A percentile compares a stretch with the other conserved stretches of the same genome.
Evolutionary conservation across 352 stramenopile genomes (phyloP).

Genomic region (Nothophytophthora sp.): DNA sequence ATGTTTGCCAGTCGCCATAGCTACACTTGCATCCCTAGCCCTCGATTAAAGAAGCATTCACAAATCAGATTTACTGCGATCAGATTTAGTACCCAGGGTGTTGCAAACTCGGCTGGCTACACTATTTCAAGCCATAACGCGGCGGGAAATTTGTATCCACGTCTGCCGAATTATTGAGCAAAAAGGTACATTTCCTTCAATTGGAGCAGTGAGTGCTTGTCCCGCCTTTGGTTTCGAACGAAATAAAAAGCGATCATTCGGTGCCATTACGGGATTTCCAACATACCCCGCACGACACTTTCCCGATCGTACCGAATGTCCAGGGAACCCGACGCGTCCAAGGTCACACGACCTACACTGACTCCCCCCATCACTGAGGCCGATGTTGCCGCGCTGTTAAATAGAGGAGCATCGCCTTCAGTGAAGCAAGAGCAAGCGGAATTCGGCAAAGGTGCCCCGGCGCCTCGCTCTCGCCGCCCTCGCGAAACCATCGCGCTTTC

Average conservation of each 20-base stretch:
- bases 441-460: conserved; percentile 24
- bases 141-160: conserved; percentile 19
- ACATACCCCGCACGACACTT: conserved; percentile 1
- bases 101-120: too few relatives aligned
- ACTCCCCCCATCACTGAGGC: conserved; percentile 18
- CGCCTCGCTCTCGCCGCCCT: conserved; percentile 30
- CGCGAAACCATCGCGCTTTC: conserved; percentile 49
- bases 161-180: too few relatives aligned
- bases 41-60: too few relatives aligned
- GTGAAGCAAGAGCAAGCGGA: conserved; percentile 12
- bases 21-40: conserved; percentile 15
- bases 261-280: conserved; percentile 19
- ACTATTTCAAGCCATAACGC: too few relatives aligned
- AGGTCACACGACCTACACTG: conserved; percentile 13
- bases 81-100: conserved; percentile 16
- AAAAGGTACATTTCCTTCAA: too few relatives aligned
- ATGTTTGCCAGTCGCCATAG: conserved; percentile 17
- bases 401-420: conserved; percentile 10
- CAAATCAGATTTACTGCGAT: conserved; percentile 24
- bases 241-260: too few relatives aligned
- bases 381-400: conserved; percentile 27
- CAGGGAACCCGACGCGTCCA: conserved; percentile 1
- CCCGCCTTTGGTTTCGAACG: too few relatives aligned
- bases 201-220: too few relatives aligned
- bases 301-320: too few relatives aligned